A percentile compares a stretch with the other conserved stretches of the same genome.
phyloP scores from a whole-genome alignment of 2,329 filamentous ascomycete genomes.

The Clonostachys solani region DNA sequence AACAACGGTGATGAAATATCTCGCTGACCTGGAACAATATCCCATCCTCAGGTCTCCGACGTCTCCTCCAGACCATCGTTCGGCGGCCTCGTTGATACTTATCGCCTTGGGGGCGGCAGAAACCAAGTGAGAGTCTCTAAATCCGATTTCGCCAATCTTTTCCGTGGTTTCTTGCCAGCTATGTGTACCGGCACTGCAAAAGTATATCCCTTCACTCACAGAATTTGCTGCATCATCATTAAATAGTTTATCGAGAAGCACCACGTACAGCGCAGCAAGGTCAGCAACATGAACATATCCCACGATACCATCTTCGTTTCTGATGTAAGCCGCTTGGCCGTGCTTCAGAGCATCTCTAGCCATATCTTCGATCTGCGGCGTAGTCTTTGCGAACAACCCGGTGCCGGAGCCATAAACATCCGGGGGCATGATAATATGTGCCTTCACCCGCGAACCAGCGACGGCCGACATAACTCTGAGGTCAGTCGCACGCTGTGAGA shows the following conservation, averaged over 20 bases:
- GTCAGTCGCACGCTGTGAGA: conserved; percentile 38
- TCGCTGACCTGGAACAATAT: too few species aligned
- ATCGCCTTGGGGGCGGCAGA: too few species aligned
- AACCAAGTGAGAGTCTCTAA: too few species aligned
- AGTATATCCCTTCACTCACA: conserved; percentile 34
- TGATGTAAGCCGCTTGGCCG: conserved; percentile 15
- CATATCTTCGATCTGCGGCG: conserved; percentile 30
- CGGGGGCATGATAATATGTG: conserved; percentile 38
- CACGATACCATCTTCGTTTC: conserved; percentile 27
- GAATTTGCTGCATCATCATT: conserved; percentile 18
- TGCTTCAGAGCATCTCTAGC: conserved; percentile 19
- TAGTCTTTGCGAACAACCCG: conserved; percentile 31
- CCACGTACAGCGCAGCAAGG: conserved; percentile 31
- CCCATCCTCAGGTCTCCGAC: too few species aligned
- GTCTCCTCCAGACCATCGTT: too few species aligned
- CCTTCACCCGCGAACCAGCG: conserved; percentile 31
- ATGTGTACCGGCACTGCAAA: conserved; percentile 30
- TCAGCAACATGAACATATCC: conserved; percentile 40
- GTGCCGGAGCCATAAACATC: conserved; percentile 39
- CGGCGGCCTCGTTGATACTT: too few species aligned
- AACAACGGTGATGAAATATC: too few species aligned
- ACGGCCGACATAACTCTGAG: conserved; percentile 33
- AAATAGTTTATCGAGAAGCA: conserved; percentile 25
- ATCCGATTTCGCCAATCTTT: conserved; percentile 19
- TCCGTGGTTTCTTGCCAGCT: conserved; percentile 31